Evolutionary conservation across 495 filamentous ascomycete species (phyloP), one percentile per base, ranked within the genome.

Genomic region (Xylaria venustula): DNA sequence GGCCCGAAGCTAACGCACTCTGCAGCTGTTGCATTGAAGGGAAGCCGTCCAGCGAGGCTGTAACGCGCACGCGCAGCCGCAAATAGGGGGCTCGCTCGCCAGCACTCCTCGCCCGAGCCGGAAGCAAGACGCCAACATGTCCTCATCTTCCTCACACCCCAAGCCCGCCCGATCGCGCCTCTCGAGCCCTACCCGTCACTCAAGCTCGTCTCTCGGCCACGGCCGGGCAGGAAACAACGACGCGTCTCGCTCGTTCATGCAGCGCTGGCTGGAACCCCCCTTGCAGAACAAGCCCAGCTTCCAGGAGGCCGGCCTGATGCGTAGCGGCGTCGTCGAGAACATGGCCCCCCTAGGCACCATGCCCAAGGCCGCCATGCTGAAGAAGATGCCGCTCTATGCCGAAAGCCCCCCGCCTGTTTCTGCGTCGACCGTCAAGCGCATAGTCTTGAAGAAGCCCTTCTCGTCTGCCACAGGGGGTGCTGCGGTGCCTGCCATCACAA

Each of bases 201-300:
- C 74, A 30, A 73, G 71, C 28, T 66, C 60, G n/a, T 63, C 67
- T 11, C 60, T 58, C 30, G 55, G 70, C 63, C 61, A 73, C 72
- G 69, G 65, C 70, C 61, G 71, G 73, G 49, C 70, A 59, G 54
- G 59, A 67, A 64, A 47, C 12, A 59, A 55, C 49, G 71, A 75
- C 55, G 68, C 69, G 48, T 68, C 71, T 53, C 66, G 64, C 61
- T 64, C 68, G 12, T 74, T 79, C 30, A 75, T 83, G 71, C 77
- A 84, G 51, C 75, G 78, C 45, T 93, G 91, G 90, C 72, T 82
- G 45, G 91, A 95, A 73, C 91, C 91, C 3, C 79, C 85, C 7
- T 64, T 88, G 37, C 82, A 86, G 63, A 74, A 79, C 26, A 86
- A 88, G 61, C 83, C 91, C 1, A 90, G 87, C 62, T 93, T 86